Evolutionary conservation across 257 asterid species (phyloP).

Genomic region (Asclepias syriaca): DNA sequence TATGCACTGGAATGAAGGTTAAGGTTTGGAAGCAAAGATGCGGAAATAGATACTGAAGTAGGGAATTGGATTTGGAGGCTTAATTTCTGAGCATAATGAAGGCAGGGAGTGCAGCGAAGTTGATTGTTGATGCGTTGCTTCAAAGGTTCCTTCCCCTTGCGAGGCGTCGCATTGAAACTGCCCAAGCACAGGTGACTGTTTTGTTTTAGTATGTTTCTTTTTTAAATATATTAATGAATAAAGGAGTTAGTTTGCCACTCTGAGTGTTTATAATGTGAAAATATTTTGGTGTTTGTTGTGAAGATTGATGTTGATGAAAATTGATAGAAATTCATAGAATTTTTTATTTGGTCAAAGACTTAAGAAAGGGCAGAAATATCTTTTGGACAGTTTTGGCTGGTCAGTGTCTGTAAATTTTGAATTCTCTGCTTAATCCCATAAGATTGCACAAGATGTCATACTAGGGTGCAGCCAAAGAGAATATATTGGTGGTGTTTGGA

Average conservation of each 20-base stretch:
- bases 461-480: neutral
- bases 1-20: constrained; percentile 4
- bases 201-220: neutral
- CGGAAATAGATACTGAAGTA: constrained; percentile 2
- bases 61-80: constrained; percentile 11
- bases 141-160: constrained; percentile 99
- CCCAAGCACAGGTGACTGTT: constrained; percentile 86
- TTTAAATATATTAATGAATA: neutral
- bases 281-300: neutral
- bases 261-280: neutral
- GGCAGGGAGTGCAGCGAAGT: constrained; percentile 98
- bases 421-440: neutral
- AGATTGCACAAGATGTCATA: neutral
- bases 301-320: neutral
- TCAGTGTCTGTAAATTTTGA: neutral
- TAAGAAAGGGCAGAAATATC: too few species aligned
- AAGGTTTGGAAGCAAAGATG: neutral
- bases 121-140: constrained; percentile 92
- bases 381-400: neutral
- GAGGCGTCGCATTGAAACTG: constrained; percentile 96
- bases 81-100: constrained; percentile 46
- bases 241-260: neutral
- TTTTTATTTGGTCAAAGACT: neutral
- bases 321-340: neutral
- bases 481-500: neutral